Conservation (phyloP, 371 early-diverging fungal species). For the Umbelopsis sp. region DNA sequence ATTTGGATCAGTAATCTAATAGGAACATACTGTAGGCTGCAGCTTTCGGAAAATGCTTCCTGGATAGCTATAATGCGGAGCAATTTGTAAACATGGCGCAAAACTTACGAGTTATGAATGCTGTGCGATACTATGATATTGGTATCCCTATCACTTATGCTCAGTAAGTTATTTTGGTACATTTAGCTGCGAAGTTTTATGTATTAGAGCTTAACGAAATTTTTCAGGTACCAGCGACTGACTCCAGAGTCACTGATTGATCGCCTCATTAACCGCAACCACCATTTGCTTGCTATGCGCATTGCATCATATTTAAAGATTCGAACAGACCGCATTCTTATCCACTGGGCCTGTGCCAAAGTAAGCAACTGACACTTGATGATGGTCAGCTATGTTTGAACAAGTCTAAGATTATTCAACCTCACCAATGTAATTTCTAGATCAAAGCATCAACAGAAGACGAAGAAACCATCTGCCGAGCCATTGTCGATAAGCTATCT, state of each 20-base stretch:
- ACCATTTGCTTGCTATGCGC: constrained; percentile 84
- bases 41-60: constrained; percentile 92
- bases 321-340: constrained; percentile 79
- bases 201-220: background rate
- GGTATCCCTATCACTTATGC: constrained; percentile 89
- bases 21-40: constrained; percentile 68
- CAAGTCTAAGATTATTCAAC: too few relatives aligned
- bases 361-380: constrained; percentile 30
- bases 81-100: constrained; percentile 89
- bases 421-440: constrained; percentile 25
- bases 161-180: constrained; percentile 65
- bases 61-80: constrained; percentile 83
- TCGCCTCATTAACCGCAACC: constrained; percentile 81
- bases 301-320: constrained; percentile 85
- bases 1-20: background rate
- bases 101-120: constrained; percentile 85
- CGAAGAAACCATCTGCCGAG: constrained; percentile 81
- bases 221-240: constrained; percentile 68
- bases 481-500: constrained; percentile 79
- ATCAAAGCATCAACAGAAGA: constrained; percentile 85
- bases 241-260: constrained; percentile 81
- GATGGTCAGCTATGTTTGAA: too few relatives aligned
- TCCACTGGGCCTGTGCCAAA: constrained; percentile 97
- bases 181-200: background rate
- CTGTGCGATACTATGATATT: constrained; percentile 79